Evolutionary conservation across 257 asterid genomes (phyloP).

Genomic region (Asclepias syriaca): DNA sequence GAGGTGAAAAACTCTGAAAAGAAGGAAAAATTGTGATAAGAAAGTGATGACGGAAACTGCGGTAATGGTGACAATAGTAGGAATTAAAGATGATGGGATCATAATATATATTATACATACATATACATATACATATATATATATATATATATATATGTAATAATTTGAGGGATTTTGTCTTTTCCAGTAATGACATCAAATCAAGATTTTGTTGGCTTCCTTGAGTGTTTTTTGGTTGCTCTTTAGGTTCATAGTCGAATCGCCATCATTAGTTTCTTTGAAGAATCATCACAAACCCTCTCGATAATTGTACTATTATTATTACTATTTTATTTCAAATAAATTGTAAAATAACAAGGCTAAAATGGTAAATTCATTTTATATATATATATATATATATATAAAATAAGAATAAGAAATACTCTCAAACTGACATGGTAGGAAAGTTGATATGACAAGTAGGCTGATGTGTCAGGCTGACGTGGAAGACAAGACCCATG

Average conservation of each 20-base stretch:
- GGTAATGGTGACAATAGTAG: slow-evolving; percentile 4
- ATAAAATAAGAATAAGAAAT: too few relatives aligned
- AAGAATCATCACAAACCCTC: not conserved
- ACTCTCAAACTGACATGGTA: too few relatives aligned
- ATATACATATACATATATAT: too few relatives aligned
- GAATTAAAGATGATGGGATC: slow-evolving; percentile 14
- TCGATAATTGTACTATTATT: too few relatives aligned
- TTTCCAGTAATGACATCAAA: slow-evolving; percentile 19
- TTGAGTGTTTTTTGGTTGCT: not conserved
- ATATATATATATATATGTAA: not conserved
- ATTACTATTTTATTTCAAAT: too few relatives aligned
- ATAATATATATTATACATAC: not conserved
- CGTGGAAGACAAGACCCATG: too few relatives aligned
- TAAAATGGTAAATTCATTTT: too few relatives aligned
- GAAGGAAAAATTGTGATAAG: not conserved
- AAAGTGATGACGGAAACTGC: not conserved
- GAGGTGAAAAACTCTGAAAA: too few relatives aligned
- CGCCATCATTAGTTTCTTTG: slow-evolving; percentile 17
- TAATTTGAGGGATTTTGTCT: slow-evolving; percentile 12
- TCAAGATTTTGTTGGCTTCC: slow-evolving; percentile 10
- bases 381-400: too few relatives aligned
- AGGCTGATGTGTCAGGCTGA: too few relatives aligned
- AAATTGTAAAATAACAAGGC: too few relatives aligned
- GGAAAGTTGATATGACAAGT: too few relatives aligned
- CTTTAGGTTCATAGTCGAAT: slow-evolving; percentile 20